Evolutionary conservation across 176 grass and related monocot genomes (phyloP).

Genomic region (Hordeum marinum): DNA sequence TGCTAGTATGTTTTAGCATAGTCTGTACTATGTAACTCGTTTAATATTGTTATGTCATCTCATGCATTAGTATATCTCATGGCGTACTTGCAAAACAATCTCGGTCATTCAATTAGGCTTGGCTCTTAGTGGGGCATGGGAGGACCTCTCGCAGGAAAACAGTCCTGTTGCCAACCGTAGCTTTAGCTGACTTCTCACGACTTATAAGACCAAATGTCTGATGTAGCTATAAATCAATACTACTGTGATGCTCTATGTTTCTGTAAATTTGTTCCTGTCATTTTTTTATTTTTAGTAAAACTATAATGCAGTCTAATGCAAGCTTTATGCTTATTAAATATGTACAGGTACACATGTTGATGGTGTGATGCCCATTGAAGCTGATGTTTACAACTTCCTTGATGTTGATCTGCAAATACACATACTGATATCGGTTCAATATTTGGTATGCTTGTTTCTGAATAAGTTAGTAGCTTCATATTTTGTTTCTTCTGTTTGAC

Average conservation of each 20-base stretch:
- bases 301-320: no score
- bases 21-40: neutral
- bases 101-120: neutral
- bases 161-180: neutral
- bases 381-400: constrained; percentile 40
- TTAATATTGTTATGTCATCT: neutral
- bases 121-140: neutral
- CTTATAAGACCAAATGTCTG: neutral
- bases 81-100: neutral
- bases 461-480: neutral
- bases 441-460: constrained; percentile 56
- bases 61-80: neutral
- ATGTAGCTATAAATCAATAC: neutral
- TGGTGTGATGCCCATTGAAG: constrained; percentile 54
- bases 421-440: constrained; percentile 58
- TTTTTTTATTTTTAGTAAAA: no score
- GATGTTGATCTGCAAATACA: constrained; percentile 62
- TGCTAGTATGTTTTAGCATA: neutral
- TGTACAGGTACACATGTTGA: constrained; percentile 43
- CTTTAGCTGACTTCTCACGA: neutral
- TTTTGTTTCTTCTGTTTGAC: constrained; percentile 31
- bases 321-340: constrained; percentile 17
- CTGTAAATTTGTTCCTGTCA: neutral
- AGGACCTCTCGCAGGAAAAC: neutral
- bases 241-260: neutral